Base-by-base conservation (phyloP, 306 rosid species). In the Vigna radiata region DNA sequence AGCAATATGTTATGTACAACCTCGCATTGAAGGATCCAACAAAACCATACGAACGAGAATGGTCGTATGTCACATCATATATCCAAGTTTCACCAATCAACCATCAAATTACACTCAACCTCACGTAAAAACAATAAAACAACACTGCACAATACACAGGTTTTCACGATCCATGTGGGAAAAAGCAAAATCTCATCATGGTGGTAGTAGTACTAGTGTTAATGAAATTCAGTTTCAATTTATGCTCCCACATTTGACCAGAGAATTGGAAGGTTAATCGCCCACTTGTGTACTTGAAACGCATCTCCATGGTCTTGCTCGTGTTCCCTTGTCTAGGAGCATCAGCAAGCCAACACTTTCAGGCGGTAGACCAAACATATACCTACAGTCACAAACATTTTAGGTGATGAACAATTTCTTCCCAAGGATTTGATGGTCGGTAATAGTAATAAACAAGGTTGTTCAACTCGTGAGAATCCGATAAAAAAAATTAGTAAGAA, bases 281-380 rank as follows among this genome's bases (percentile, higher is more conserved):
- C 78, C 85, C 77, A 96, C 67, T 88, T 95, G 97, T 21, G 96
- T 81, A 53, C 90, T 92, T 29, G 94, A 81, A 65, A 96, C 80
- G 80, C 97, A 92, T 84, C 97, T 88, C 92, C 91, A 84, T 13
- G 88, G 93, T 90, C 84, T 88, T 47, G 44, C 48, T 7, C 62
- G 92, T 19, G 87, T 86, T 44, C 86, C 89, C 33, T 87, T 91
- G 72, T 88, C 97, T 2, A 96, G 85, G 21, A 96, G 94, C 88
- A 90, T 86, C 81, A 84, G 89, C 88, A 96, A 85, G 39, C 99
- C 99, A 31, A 55, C 81, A 11, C 79, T 76, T 56, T 85, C 83
- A 58, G 84, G 79, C 7, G 97, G 89, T 39, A 88, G 79, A 41
- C 93, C 91, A 14, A 88, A 85, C 87, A 82, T 80, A 84, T 85